Evolutionary conservation across 495 filamentous ascomycete genomes (phyloP).

Genomic region (Melanomma pulvis-pyrius): DNA sequence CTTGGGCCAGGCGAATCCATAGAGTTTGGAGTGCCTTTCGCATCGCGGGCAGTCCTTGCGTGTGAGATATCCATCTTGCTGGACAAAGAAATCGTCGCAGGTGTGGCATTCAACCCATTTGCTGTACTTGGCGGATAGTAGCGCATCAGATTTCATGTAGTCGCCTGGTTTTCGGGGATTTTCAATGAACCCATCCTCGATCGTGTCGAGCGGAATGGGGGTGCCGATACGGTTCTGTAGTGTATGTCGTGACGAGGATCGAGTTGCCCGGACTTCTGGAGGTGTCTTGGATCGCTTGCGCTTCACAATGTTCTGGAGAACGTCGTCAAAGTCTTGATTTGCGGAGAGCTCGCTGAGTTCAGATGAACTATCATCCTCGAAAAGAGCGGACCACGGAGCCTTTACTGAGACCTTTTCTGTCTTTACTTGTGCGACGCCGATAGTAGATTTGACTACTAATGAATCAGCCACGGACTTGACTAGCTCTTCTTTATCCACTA

Average conservation of each 20-base stretch:
- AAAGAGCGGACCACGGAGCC: background rate
- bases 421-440: slow-evolving; percentile 4
- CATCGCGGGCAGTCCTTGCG: slow-evolving; percentile 84
- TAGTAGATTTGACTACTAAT: background rate
- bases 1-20: slow-evolving; percentile 94
- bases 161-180: slow-evolving; percentile 44
- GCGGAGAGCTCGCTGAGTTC: slow-evolving; percentile 33
- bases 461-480: slow-evolving; percentile 13
- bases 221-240: slow-evolving; percentile 29
- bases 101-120: slow-evolving; percentile 87
- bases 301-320: slow-evolving; percentile 15
- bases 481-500: slow-evolving; percentile 1
- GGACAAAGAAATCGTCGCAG: slow-evolving; percentile 80
- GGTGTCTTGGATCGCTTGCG: slow-evolving; percentile 28
- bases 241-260: slow-evolving; percentile 20
- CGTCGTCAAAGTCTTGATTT: slow-evolving; percentile 28
- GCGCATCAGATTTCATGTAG: slow-evolving; percentile 62
- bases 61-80: slow-evolving; percentile 82
- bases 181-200: slow-evolving; percentile 37
- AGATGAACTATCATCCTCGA: slow-evolving; percentile 26
- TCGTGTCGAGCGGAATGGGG: slow-evolving; percentile 50
- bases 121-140: slow-evolving; percentile 72
- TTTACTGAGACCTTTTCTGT: background rate
- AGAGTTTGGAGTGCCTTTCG: slow-evolving; percentile 93
- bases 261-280: slow-evolving; percentile 23